These are phyloP conservation scores for Chondrostereum purpureum DNA, from an alignment of 1,284 basidiomycete genomes.

Conservation along the genomic window DNA sequence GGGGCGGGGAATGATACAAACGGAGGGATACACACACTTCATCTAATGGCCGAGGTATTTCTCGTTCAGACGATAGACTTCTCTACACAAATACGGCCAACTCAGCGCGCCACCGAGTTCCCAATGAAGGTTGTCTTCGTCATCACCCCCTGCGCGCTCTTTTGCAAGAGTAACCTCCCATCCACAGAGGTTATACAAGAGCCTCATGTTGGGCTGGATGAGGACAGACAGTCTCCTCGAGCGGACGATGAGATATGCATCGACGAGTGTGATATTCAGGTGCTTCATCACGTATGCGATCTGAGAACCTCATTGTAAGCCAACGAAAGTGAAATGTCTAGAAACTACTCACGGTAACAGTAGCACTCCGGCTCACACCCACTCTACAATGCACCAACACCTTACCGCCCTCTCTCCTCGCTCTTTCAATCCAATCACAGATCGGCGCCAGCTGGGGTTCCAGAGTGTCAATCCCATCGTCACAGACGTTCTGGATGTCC, in stretches of 20 bases:
- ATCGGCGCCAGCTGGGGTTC: slow-evolving; percentile 83
- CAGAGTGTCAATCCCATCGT: slow-evolving; percentile 94
- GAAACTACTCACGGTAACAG: slow-evolving; percentile 65
- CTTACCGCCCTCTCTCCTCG: slow-evolving; percentile 75
- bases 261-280: slow-evolving; percentile 80
- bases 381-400: slow-evolving; percentile 96
- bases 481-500: slow-evolving; percentile 85
- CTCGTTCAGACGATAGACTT: slow-evolving; percentile 75
- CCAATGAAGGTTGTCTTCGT: slow-evolving; percentile 40
- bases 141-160: slow-evolving; percentile 48
- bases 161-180: slow-evolving; percentile 85
- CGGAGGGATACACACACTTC: background rate
- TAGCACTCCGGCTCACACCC: slow-evolving; percentile 89
- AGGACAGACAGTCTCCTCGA: slow-evolving; percentile 77
- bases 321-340: slow-evolving; percentile 15
- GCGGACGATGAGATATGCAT: slow-evolving; percentile 88
- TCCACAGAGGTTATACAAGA: slow-evolving; percentile 88
- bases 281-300: slow-evolving; percentile 98
- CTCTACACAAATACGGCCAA: slow-evolving; percentile 75
- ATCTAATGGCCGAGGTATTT: slow-evolving; percentile 58
- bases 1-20: too few relatives aligned
- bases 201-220: slow-evolving; percentile 91
- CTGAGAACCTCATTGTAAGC: slow-evolving; percentile 20
- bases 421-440: slow-evolving; percentile 90
- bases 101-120: slow-evolving; percentile 61